Base-by-base conservation (phyloP, 1,284 basidiomycete genomes). In the Ustilago bromivora region DNA sequence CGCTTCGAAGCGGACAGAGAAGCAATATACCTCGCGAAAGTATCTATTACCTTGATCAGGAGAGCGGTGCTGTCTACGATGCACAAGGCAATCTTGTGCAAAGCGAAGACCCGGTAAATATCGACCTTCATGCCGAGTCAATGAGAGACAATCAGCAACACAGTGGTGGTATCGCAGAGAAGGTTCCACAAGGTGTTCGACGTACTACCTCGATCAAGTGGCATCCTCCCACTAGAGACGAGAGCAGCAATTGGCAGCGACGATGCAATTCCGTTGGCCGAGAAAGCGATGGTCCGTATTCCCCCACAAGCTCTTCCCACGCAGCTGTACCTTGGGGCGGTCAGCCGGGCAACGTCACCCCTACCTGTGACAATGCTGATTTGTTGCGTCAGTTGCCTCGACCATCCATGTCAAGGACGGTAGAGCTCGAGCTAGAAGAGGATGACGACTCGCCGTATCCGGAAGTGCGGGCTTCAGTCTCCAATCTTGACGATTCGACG, bases 371-470 rank as follows among this genome's bases (percentile, higher is more conserved):
- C 54, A 76, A 68, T 23, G 53, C 47, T 2, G 68, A 71, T 28
- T 38, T 76, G 32, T 61, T 76, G 1, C 54, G 65, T 6, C 32
- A 34, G 11, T 8, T 55, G 56, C 61, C 61, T 4, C 55, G 43
- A n/a, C 61, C 61, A 31, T 58, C 54, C 8, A 64, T 61, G 28
- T 51, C 65, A 0, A 53, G 69, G 34, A 55, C 60, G 23, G 64
- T 77, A 17, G 71, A 77, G 52, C 63, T 78, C 23, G 76, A 78
- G 58, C 52, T 64, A 2, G 72, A 78, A 59, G 60, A 64, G 17
- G 79, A 83, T 28, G 79, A 83, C 12, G 82, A 84, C 49, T 82
- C 81, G 34, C 81, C 81, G 0, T 84, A 83, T 43, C 62, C 73
- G 0, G 82, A 85, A 68, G 83, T 85, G 35, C 79, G 82, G 1